Percentiles rank a stretch among this genome's conserved stretches.
Conservation (phyloP, 164 flowering plant genomes). For the Vitis vinifera region ASM3070453v1 NC_081807.1:3335501-3336000, state of each 20-base stretch:
- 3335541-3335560: conserved; percentile 25
- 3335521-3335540: conserved; percentile 45
- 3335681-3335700: conserved; percentile 46
- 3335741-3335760: conserved; percentile 9
- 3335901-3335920: no score
- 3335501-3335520: conserved; percentile 29
- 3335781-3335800: no score
- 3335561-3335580: conserved; percentile 33
- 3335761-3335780: no score
- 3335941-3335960: no score
- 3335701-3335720: conserved; percentile 30
- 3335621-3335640: conserved; percentile 44
- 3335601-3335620: conserved; percentile 30
- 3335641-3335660: conserved; percentile 45
- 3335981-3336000: no score
- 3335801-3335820: no score
- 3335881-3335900: no score
- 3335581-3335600: conserved; percentile 26
- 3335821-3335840: not conserved
- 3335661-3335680: conserved; percentile 35
- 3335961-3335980: no score
- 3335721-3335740: conserved; percentile 23
- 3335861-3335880: no score
- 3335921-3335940: no score
- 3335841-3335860: not conserved